Base-by-base conservation (phyloP, 768 basidiomycete genomes). In the Leccinellum albellum region DNA sequence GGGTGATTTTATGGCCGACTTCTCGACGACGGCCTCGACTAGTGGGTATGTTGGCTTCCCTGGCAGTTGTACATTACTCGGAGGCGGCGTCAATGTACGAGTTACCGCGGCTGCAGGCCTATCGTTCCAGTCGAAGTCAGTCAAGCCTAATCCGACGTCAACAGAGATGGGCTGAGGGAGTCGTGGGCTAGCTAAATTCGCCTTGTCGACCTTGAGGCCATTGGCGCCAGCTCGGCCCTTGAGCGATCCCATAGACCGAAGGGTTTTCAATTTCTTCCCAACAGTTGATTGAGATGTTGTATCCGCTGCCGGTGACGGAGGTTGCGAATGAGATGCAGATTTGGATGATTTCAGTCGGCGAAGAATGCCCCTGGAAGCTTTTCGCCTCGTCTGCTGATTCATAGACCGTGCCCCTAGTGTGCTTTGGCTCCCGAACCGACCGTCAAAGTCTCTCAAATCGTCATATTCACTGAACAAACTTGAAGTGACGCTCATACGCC, bases 391-490 rank as follows among this genome's bases (percentile, higher is more conserved):
- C 74, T 72, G 65, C 68, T 79, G 64, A 33, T 58, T 69, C 47
- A 61, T 59, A 12, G 70, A 71, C 29, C 77, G 77, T 35, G 78
- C 77, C 8, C 81, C 87, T 9, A 91, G 71, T 0, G 89, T 91
- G 66, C 88, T 91, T 58, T 78, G 79, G 65, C 91, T 92, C 62
- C 88, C 89, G 61, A 93, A 94, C 9, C 88, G 81, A 42, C 91
- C 91, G 31, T 92, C 88, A 52, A 94, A 94, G 67, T 94, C 91
- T 21, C 84, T 79, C 48, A 94, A 71, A 72, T 94, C 91, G 59
- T 94, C 91, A 61, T 94, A 94, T 62, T 93, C 91, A 66, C 89
- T 91, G 70, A 89, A 90, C 31, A 77, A 76, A 64, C 85, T 83
- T 2, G 88, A 87, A 15, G 80, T 83, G n/a, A 84, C 72, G 61